Percentiles rank a stretch among this genome's conserved stretches.
These are phyloP conservation scores for Zygoascus flipseniorum DNA, from an alignment of 805 yeast species.

Conservation along the genomic window DNA sequence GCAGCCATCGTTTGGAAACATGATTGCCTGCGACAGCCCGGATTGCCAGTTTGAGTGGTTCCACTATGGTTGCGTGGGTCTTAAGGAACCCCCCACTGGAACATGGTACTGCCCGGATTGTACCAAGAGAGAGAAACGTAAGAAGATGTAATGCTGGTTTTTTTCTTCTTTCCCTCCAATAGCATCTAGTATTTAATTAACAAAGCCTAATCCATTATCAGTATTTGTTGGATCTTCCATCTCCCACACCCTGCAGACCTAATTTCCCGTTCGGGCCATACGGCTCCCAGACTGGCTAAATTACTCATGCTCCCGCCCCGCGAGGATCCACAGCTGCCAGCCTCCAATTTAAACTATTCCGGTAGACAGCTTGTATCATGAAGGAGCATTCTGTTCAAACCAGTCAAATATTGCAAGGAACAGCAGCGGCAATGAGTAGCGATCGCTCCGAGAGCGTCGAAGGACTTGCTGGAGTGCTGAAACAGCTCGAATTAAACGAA, in stretches of 20 bases:
- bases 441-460: background rate
- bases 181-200: background rate
- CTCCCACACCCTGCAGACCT: too few species aligned
- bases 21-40: constrained; percentile 94
- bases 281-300: too few species aligned
- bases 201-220: too few species aligned
- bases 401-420: too few species aligned
- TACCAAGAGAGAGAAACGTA: constrained; percentile 23
- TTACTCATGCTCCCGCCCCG: too few species aligned
- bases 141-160: background rate
- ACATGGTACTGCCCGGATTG: constrained; percentile 95
- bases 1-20: constrained; percentile 87
- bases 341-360: too few species aligned
- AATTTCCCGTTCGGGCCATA: too few species aligned
- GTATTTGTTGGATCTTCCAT: too few species aligned
- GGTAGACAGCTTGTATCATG: too few species aligned
- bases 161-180: background rate
- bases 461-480: background rate
- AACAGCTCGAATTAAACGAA: background rate
- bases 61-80: constrained; percentile 90
- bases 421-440: too few species aligned
- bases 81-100: constrained; percentile 81
- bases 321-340: too few species aligned
- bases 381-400: too few species aligned
- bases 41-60: constrained; percentile 91